Evolutionary conservation across 768 basidiomycete species (phyloP), one percentile per base, ranked within the genome.

Genomic region (Russula foetens): DNA sequence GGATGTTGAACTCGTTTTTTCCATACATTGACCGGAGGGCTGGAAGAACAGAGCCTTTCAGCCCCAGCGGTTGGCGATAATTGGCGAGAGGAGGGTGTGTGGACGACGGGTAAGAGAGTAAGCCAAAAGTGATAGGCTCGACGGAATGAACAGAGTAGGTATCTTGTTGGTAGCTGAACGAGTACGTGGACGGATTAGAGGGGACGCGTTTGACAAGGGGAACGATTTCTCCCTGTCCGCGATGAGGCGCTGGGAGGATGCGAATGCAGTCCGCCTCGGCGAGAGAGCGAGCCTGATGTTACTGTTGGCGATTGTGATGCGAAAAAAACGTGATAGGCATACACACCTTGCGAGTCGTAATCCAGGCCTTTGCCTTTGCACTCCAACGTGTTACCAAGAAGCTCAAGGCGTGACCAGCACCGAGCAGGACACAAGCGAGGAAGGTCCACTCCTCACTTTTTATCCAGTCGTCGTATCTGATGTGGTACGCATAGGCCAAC

Each of bases 381-480:
- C 84, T 93, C 97, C 97, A 99, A 66, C 82, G 82, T 0, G 96
- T 99, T 14, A 88, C 77, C 47, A 99, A 77, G 73, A 94, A 99
- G 69, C 90, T 93, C 58, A 99, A 80, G 3, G 93, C 92, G 71
- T 98, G 97, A 2, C 88, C 84, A 7, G 83, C 87, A 23, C 90
- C 90, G 8, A 99, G 81, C 3, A 84, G 74, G 15, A 95, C 87
- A 65, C 89, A 93, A 39, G 89, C 90, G 23, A 98, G 81, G 71
- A 98, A 99, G 0, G 97, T 96, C 95, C 95, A 98, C 71, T 98
- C 96, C 74, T 96, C 93, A 59, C 90, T 91, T 69, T 86, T 81
- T 56, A 98, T 76, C 89, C 91, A 97, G 63, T 85, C 76, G 68
- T 96, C 91, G 72, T 98, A 97, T 72, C 82, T 86, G 73, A 93